Percentiles rank a stretch among this genome's conserved stretches.
phyloP scores from a whole-genome alignment of 345 rosid genomes.

The Corchorus olitorius region DNA sequence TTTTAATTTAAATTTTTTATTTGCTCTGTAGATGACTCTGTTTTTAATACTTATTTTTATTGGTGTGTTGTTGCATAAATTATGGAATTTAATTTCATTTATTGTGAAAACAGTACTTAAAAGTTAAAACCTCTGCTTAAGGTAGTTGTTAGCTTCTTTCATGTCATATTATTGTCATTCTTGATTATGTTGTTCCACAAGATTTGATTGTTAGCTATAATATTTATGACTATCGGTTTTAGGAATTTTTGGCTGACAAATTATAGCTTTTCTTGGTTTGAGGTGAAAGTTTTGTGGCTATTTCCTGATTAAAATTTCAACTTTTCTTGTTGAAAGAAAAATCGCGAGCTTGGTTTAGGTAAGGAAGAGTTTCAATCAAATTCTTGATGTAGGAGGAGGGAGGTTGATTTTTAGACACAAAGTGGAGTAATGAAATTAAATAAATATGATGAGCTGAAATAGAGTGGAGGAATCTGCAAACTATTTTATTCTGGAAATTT shows the following conservation, averaged over 20 bases:
- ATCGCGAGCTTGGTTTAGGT: neutral
- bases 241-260: neutral
- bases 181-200: neutral
- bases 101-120: neutral
- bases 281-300: neutral
- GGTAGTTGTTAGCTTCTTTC: neutral
- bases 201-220: neutral
- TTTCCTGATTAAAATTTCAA: neutral
- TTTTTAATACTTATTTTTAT: neutral
- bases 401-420: slow-evolving; percentile 1
- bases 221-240: neutral
- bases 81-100: neutral
- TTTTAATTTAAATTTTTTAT: neutral
- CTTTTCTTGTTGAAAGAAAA: neutral
- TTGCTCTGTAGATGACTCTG: neutral
- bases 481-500: neutral
- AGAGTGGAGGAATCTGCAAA: neutral
- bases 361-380: neutral
- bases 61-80: neutral
- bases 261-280: neutral
- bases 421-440: neutral
- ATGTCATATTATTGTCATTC: neutral
- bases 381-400: neutral
- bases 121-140: neutral
- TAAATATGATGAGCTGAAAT: neutral